Evolutionary conservation across 768 basidiomycete genomes (phyloP).

Genomic region (Lactarius pseudohatsudake): DNA sequence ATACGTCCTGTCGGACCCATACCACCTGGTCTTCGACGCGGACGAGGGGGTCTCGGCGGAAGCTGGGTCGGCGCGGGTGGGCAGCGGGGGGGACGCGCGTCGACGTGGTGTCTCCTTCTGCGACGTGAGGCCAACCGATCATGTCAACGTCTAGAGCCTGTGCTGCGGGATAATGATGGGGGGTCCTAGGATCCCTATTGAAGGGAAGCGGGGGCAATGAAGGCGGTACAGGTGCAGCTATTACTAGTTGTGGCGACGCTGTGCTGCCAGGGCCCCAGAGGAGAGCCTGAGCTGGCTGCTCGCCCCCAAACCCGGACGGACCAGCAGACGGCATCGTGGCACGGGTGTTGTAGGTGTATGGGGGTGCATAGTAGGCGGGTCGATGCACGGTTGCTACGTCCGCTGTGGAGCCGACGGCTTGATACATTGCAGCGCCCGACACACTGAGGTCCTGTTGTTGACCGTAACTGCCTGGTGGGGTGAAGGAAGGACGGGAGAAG

Average conservation of each 20-base stretch:
- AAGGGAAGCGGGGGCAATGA: not conserved
- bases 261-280: not conserved
- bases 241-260: not conserved
- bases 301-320: not conserved
- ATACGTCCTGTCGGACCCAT: conserved; percentile 3
- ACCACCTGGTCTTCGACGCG: conserved; percentile 12
- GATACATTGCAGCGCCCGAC: not conserved
- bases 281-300: not conserved
- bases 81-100: not conserved
- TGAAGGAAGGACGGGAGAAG: not conserved
- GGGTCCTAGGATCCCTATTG: not conserved
- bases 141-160: not conserved
- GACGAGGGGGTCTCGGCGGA: conserved; percentile 6
- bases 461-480: not conserved
- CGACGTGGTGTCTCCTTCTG: not conserved
- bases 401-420: not conserved
- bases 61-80: not conserved
- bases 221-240: not conserved
- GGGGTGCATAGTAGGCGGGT: not conserved
- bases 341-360: not conserved
- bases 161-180: not conserved
- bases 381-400: not conserved
- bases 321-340: too few relatives aligned
- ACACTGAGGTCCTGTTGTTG: not conserved
- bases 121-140: not conserved